Evolutionary conservation across 2,329 filamentous ascomycete genomes (phyloP), one percentile per base, ranked within the genome.

Genomic region (Aspergillus ochraceus): DNA sequence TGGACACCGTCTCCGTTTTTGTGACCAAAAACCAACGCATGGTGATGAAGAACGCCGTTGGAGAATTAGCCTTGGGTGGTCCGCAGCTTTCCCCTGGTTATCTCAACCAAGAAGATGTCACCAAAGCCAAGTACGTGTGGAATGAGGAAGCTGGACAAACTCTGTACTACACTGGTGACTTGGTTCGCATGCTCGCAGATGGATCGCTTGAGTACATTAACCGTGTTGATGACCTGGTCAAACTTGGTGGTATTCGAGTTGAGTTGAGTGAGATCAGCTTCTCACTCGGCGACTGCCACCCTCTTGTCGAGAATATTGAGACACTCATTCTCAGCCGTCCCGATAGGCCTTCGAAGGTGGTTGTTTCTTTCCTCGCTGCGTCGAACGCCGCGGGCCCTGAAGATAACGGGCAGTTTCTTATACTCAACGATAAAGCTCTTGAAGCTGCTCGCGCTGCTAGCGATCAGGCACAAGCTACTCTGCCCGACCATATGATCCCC

Each of bases 331-430:
- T 76, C 20, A 66, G 60, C 17, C 70, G 72, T 2, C 70, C 73
- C 1, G 68, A 69, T 36, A 65, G 70, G 52, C 74, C 73, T 4
- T 69, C 63, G 0, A 66, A 73, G 47, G 66, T 74, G 0, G 57
- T 78, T n/a, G 76, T 76, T 59, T 70, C 71, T 19, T 75, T 75
- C 42, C 62, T 76, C 20, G 70, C 68, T 6, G 70, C 71, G 1
- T 66, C 71, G 3, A 52, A 36, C 2, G 60, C 68, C 29, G 60
- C 50, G 19, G 26, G 19, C 30, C 22, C 49, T 2, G 52, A 46
- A 3, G 30, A 59, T 24, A 52, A 54, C 10, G 55, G 58, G 24
- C 49, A 61, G 14, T 22, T 62, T 6, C 19, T 70, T 11, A 19
- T 69, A 3, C 46, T 59, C 3, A 57, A 66, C 36, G 59, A 65